A percentile compares a stretch with the other conserved stretches of the same genome.
phyloP scores from a whole-genome alignment of 495 filamentous ascomycete genomes.

The Penicillium bialowiezense region DNA sequence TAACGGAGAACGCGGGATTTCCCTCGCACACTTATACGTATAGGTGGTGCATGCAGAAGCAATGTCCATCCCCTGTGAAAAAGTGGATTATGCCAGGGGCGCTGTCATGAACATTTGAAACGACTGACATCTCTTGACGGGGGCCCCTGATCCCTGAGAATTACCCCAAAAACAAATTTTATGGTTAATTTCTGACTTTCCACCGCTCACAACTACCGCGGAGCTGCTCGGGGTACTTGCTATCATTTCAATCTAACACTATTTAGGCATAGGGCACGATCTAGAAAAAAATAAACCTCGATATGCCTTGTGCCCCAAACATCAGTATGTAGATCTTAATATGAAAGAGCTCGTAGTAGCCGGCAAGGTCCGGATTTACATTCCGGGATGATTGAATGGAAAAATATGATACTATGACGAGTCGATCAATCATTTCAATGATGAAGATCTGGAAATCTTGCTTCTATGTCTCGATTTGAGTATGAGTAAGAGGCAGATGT shows the following conservation, averaged over 20 bases:
- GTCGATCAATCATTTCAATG: slow-evolving; percentile 2
- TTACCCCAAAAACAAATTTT: not conserved
- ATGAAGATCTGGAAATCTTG: not conserved
- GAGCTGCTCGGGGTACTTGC: not conserved
- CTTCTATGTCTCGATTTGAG: no score
- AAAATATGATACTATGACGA: no score
- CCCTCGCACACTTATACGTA: not conserved
- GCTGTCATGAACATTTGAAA: not conserved
- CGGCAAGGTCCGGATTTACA: slow-evolving; percentile 7
- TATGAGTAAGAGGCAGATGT: no score
- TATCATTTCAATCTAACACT: not conserved
- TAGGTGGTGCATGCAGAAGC: no score
- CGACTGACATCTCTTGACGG: not conserved
- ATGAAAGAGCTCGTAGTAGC: slow-evolving; percentile 1
- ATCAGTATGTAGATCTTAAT: slow-evolving; percentile 20
- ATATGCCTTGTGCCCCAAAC: slow-evolving; percentile 1
- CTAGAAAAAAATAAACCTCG: not conserved
- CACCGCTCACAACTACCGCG: not conserved
- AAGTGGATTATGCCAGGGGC: not conserved
- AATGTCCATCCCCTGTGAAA: not conserved
- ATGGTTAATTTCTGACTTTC: not conserved
- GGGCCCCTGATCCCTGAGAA: not conserved
- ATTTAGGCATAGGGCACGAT: not conserved
- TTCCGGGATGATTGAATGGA: not conserved
- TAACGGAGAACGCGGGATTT: not conserved